A percentile compares a stretch with the other conserved stretches of the same genome.
phyloP scores from a whole-genome alignment of 2,329 filamentous ascomycete species.

The Aureobasidium leucospermi region DNA sequence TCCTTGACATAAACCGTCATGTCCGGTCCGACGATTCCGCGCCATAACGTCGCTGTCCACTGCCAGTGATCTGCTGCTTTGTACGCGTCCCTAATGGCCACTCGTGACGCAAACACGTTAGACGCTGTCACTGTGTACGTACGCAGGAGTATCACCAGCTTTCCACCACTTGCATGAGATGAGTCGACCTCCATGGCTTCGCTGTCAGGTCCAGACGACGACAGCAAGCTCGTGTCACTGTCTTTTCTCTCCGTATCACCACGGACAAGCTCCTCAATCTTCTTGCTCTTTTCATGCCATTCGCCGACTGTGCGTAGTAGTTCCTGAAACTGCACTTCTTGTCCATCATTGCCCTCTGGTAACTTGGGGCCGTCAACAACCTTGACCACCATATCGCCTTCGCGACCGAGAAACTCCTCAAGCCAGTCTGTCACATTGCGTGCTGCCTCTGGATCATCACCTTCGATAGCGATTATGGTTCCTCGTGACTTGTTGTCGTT shows the following conservation, averaged over 20 bases:
- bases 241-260: slow-evolving; percentile 7
- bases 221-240: not conserved
- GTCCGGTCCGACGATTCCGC: slow-evolving; percentile 75
- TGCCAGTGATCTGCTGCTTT: slow-evolving; percentile 88
- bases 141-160: slow-evolving; percentile 67
- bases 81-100: slow-evolving; percentile 72
- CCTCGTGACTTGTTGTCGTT: slow-evolving; percentile 48
- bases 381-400: slow-evolving; percentile 44
- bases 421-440: slow-evolving; percentile 60
- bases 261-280: slow-evolving; percentile 50
- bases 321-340: slow-evolving; percentile 34
- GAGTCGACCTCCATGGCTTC: slow-evolving; percentile 21
- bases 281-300: slow-evolving; percentile 69
- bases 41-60: slow-evolving; percentile 93
- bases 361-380: slow-evolving; percentile 43
- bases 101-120: slow-evolving; percentile 64
- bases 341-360: slow-evolving; percentile 28
- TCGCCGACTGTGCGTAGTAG: slow-evolving; percentile 62
- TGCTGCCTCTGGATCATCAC: slow-evolving; percentile 57
- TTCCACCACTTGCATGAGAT: slow-evolving; percentile 15
- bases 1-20: slow-evolving; percentile 59
- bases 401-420: slow-evolving; percentile 44
- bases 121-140: slow-evolving; percentile 74
- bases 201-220: slow-evolving; percentile 7
- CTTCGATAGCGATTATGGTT: slow-evolving; percentile 76